Evolutionary conservation across 305 asterid species (phyloP).

Genomic region (Caryopteris hybrid): DNA sequence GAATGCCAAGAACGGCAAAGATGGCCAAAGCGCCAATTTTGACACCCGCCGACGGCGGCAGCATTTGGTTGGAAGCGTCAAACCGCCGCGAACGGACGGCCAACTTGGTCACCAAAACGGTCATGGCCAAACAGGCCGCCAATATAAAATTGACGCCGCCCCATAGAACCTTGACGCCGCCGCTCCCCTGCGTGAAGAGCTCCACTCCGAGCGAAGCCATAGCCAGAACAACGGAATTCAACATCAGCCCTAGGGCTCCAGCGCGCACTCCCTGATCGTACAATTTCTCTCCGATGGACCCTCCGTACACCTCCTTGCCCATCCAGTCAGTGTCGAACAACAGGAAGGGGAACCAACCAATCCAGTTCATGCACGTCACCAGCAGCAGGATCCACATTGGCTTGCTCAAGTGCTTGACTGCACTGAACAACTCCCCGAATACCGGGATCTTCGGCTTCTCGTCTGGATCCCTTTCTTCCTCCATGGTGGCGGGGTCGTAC

Average conservation of each 20-base stretch:
- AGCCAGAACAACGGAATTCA: constrained; percentile 61
- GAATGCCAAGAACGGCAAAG: constrained; percentile 64
- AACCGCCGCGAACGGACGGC: constrained; percentile 39
- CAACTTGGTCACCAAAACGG: constrained; percentile 52
- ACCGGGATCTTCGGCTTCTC: constrained; percentile 31
- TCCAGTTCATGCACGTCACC: constrained; percentile 70
- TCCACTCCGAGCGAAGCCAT: constrained; percentile 52
- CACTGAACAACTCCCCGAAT: constrained; percentile 56
- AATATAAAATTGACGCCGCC: constrained; percentile 58
- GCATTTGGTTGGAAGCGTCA: background rate
- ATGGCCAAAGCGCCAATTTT: constrained; percentile 49
- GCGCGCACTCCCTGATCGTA: constrained; percentile 67
- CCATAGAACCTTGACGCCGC: constrained; percentile 66
- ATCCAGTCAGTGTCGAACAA: constrained; percentile 88
- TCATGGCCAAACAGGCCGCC: constrained; percentile 51
- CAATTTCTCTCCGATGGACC: constrained; percentile 36
- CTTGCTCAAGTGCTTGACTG: constrained; percentile 47
- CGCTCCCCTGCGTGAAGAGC: constrained; percentile 31
- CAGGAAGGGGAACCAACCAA: constrained; percentile 81
- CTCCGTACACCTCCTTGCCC: constrained; percentile 80
- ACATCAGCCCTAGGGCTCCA: constrained; percentile 67
- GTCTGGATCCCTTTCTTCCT: background rate
- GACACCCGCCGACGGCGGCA: constrained; percentile 39
- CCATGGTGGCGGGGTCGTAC: too few relatives aligned
- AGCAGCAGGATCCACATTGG: constrained; percentile 72